These are phyloP conservation scores for Pochonia chlamydosporia DNA, from an alignment of 2,329 filamentous ascomycete genomes.

Conservation along the genomic window DNA sequence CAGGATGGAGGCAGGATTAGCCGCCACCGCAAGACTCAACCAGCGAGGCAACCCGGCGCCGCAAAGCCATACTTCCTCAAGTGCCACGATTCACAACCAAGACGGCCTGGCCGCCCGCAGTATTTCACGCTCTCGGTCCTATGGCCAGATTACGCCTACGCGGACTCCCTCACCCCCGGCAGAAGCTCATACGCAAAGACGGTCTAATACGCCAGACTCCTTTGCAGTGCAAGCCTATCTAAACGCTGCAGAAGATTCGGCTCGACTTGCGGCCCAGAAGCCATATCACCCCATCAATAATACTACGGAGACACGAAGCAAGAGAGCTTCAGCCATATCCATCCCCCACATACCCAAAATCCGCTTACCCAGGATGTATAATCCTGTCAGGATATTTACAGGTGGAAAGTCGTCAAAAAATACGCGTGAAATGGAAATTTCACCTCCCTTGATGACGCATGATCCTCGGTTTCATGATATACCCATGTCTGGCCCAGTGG, in stretches of 20 bases:
- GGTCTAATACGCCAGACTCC: slow-evolving; percentile 18
- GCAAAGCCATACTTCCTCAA: slow-evolving; percentile 15
- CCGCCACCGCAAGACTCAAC: not conserved
- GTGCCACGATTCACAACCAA: slow-evolving; percentile 12
- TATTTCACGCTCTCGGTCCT: not conserved
- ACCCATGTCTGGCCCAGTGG: slow-evolving; percentile 11
- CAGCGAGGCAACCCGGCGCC: not conserved
- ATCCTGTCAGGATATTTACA: slow-evolving; percentile 9
- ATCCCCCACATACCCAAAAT: slow-evolving; percentile 34
- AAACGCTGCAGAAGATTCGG: slow-evolving; percentile 21
- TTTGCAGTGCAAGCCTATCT: slow-evolving; percentile 34
- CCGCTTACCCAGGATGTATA: slow-evolving; percentile 34
- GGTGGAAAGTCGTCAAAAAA: slow-evolving; percentile 16
- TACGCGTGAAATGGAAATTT: slow-evolving; percentile 20
- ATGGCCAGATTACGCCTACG: slow-evolving; percentile 27
- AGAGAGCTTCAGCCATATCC: slow-evolving; percentile 15
- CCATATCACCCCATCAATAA: not conserved
- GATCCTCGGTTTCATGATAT: slow-evolving; percentile 20
- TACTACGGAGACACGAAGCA: not conserved
- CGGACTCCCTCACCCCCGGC: not conserved
- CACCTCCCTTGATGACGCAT: slow-evolving; percentile 20
- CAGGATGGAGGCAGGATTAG: slow-evolving; percentile 21
- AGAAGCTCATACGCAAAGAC: not conserved
- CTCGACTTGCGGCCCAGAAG: slow-evolving; percentile 7
- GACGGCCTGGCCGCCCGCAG: not conserved